Conservation (phyloP, 129 eudicot species). For the Arctium lappa region DNA sequence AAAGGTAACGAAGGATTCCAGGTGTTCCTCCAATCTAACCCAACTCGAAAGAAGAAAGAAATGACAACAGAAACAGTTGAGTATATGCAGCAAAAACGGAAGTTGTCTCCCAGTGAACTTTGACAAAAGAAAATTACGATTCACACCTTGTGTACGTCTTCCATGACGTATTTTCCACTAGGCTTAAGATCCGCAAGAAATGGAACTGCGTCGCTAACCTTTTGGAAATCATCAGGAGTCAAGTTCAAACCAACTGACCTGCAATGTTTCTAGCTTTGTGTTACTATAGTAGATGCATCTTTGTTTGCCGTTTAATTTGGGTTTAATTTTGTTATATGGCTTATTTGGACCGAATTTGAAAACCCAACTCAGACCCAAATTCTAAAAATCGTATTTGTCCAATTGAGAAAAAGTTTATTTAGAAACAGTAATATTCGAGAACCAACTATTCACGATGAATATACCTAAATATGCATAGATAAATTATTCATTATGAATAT, state of each 20-base stretch:
- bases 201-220: slow-evolving; percentile 86
- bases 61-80: background rate
- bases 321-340: background rate
- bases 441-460: no score
- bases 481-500: no score
- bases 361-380: background rate
- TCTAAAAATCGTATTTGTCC: no score
- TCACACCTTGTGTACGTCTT: slow-evolving; percentile 88
- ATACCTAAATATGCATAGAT: no score
- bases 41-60: background rate
- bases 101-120: background rate
- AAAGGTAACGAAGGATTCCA: slow-evolving; percentile 71
- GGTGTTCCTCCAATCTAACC: slow-evolving; percentile 98
- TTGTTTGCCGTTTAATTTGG: background rate
- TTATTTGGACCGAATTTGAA: background rate
- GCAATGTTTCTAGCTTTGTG: slow-evolving; percentile 11
- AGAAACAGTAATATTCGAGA: no score
- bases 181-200: slow-evolving; percentile 99
- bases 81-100: background rate
- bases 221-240: slow-evolving; percentile 91
- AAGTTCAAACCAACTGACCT: slow-evolving; percentile 90
- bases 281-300: background rate
- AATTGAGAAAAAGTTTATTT: no score
- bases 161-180: slow-evolving; percentile 98
- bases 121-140: background rate